Evolutionary conservation across 345 rosid genomes (phyloP).

Genomic region (Viola odorata): DNA sequence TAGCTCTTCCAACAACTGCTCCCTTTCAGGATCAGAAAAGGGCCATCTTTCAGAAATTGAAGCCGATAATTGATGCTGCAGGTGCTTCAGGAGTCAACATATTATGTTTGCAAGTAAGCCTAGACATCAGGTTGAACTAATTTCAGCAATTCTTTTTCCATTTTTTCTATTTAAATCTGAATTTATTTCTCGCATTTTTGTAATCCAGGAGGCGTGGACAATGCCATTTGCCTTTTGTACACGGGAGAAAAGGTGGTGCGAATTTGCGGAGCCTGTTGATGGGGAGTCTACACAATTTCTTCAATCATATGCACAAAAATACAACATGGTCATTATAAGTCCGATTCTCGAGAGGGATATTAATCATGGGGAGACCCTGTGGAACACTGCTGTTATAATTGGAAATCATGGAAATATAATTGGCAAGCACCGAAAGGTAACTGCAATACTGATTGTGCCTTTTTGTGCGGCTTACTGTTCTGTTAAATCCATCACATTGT

Average conservation of each 20-base stretch:
- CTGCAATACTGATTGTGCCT: conserved; percentile 1
- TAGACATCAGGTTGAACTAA: not conserved
- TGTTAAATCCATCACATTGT: not conserved
- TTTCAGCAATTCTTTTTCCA: not conserved
- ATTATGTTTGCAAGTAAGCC: conserved; percentile 71
- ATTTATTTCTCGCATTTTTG: not conserved
- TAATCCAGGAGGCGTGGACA: conserved; percentile 81
- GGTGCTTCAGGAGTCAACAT: conserved; percentile 89
- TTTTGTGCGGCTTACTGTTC: not conserved
- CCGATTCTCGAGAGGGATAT: conserved; percentile 92
- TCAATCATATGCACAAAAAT: conserved; percentile 63
- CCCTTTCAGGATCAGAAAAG: conserved; percentile 59
- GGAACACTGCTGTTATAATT: conserved; percentile 89
- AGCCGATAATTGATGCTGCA: conserved; percentile 73
- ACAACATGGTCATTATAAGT: conserved; percentile 84
- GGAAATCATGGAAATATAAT: conserved; percentile 83
- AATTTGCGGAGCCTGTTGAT: conserved; percentile 84
- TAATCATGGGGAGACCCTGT: conserved; percentile 80
- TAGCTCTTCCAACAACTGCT: conserved; percentile 74
- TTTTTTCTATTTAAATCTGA: not conserved
- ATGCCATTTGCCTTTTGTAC: conserved; percentile 99
- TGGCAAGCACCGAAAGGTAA: conserved; percentile 95
- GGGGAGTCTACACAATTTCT: conserved; percentile 84
- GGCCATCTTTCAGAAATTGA: conserved; percentile 62
- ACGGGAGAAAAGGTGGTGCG: conserved; percentile 94